These are phyloP conservation scores for Apiotrichum akiyoshidainum DNA, from an alignment of 1,284 basidiomycete genomes.

Conservation along the genomic window DNA sequence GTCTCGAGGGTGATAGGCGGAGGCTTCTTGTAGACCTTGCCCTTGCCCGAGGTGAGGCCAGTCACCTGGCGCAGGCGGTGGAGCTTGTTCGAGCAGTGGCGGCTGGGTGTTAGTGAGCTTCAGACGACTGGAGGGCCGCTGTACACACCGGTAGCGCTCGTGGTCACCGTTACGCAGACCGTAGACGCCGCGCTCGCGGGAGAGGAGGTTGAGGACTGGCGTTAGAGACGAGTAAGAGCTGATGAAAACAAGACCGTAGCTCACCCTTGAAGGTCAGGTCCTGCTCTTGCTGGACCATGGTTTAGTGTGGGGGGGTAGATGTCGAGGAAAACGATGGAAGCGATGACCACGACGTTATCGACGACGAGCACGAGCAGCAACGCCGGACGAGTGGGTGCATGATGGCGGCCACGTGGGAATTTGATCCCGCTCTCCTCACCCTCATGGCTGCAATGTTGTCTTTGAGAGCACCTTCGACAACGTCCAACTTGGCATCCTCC, in stretches of 20 bases:
- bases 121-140: neutral
- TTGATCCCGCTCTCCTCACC: no score
- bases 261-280: slow-evolving; percentile 41
- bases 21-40: slow-evolving; percentile 80
- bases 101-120: slow-evolving; percentile 54
- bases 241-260: neutral
- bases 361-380: neutral
- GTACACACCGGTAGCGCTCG: slow-evolving; percentile 70
- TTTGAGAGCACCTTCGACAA: no score
- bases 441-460: no score
- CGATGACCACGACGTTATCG: neutral
- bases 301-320: neutral
- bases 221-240: neutral
- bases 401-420: no score
- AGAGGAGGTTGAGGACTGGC: slow-evolving; percentile 57
- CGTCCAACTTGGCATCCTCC: no score
- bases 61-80: slow-evolving; percentile 80
- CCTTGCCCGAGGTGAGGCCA: slow-evolving; percentile 82
- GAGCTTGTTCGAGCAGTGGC: slow-evolving; percentile 84
- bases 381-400: neutral
- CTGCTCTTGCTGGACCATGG: slow-evolving; percentile 3
- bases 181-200: slow-evolving; percentile 77
- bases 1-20: slow-evolving; percentile 62
- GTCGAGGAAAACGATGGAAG: neutral
- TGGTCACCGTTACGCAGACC: slow-evolving; percentile 86